Evolutionary conservation across 192 early-diverging fungal species (phyloP).

Genomic region (Coemansia sp.): DNA sequence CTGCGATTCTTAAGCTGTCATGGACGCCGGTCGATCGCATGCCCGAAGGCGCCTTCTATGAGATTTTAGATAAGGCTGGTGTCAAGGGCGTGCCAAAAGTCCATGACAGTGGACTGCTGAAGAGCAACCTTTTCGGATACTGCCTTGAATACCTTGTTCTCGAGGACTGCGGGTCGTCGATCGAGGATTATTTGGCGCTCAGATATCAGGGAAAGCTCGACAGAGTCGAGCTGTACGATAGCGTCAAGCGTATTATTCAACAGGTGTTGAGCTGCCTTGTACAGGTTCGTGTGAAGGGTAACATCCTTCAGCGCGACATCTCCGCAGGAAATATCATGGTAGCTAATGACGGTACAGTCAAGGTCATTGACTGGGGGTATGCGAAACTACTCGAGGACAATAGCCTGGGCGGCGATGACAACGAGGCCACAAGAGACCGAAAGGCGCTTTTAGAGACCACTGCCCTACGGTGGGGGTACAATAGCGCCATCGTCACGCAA

Average conservation of each 20-base stretch:
- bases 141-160: slow-evolving; percentile 9
- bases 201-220: not conserved
- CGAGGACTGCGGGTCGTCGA: slow-evolving; percentile 12
- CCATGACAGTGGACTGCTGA: not conserved
- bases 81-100: not conserved
- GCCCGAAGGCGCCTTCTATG: slow-evolving; percentile 18
- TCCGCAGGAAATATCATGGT: slow-evolving; percentile 24
- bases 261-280: not conserved
- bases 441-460: not conserved
- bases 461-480: not conserved
- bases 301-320: slow-evolving; percentile 24
- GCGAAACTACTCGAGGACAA: not conserved
- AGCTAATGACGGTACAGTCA: not conserved
- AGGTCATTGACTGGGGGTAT: slow-evolving; percentile 29
- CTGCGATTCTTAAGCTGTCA: slow-evolving; percentile 4
- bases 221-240: not conserved
- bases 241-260: not conserved
- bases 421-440: too few relatives aligned
- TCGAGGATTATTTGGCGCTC: not conserved
- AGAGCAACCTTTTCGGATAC: slow-evolving; percentile 7
- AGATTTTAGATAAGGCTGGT: not conserved
- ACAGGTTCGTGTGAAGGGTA: slow-evolving; percentile 4
- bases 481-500: too few relatives aligned
- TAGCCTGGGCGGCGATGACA: too few relatives aligned
- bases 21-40: slow-evolving; percentile 6